phyloP scores from a whole-genome alignment of 2,329 filamentous ascomycete species.

The Thelonectria rubi region DNA sequence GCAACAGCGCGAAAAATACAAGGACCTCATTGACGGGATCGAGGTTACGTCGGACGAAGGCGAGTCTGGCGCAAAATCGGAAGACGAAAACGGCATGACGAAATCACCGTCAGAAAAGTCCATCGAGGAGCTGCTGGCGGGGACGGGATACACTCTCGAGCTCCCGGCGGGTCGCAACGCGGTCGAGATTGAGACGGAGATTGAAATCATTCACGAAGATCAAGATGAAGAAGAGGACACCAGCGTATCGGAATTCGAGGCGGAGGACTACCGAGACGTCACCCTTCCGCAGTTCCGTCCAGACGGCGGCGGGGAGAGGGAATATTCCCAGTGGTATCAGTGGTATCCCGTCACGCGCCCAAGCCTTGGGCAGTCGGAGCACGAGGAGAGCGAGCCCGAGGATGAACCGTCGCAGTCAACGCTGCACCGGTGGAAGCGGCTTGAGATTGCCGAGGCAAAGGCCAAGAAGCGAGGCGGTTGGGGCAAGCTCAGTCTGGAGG shows the following conservation, averaged over 20 bases:
- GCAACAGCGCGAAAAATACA: slow-evolving; percentile 66
- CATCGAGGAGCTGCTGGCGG: slow-evolving; percentile 51
- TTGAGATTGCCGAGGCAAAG: slow-evolving; percentile 74
- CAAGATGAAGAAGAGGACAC: slow-evolving; percentile 31
- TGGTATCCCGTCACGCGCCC: slow-evolving; percentile 39
- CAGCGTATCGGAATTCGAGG: slow-evolving; percentile 31
- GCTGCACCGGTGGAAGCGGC: slow-evolving; percentile 59
- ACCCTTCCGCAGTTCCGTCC: slow-evolving; percentile 76
- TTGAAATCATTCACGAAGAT: slow-evolving; percentile 37
- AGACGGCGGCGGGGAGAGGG: slow-evolving; percentile 52
- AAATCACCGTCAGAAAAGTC: slow-evolving; percentile 38
- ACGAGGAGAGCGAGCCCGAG: slow-evolving; percentile 27
- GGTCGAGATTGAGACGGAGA: slow-evolving; percentile 45
- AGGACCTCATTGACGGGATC: slow-evolving; percentile 57
- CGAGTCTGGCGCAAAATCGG: slow-evolving; percentile 39
- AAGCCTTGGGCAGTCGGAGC: not conserved
- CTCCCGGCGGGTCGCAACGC: slow-evolving; percentile 44
- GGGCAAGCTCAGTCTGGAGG: slow-evolving; percentile 78
- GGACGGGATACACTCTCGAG: slow-evolving; percentile 57
- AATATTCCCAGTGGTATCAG: slow-evolving; percentile 17
- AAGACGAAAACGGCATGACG: slow-evolving; percentile 19
- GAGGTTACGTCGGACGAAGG: slow-evolving; percentile 39
- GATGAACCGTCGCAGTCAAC: slow-evolving; percentile 43
- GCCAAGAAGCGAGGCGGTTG: slow-evolving; percentile 78
- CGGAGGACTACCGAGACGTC: slow-evolving; percentile 58